Conservation (phyloP, 306 rosid genomes). For the Sicyos edulis region DNA sequence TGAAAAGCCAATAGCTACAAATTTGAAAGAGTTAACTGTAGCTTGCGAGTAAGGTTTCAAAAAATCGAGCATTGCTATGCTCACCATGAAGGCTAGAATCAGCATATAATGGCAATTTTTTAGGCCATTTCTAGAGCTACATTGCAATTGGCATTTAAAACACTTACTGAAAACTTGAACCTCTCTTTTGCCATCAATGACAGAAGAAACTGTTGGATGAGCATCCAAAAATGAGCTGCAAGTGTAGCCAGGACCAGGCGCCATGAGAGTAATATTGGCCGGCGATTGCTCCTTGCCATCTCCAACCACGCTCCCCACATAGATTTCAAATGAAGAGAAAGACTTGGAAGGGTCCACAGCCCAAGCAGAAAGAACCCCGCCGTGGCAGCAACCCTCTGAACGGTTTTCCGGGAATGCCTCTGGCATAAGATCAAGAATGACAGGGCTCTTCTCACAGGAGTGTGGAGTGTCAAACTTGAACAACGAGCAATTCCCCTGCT, state of each 20-base stretch:
- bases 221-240: constrained; percentile 49
- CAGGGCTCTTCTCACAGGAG: constrained; percentile 54
- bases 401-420: constrained; percentile 36
- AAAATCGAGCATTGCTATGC: not conserved
- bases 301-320: constrained; percentile 37
- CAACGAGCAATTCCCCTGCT: constrained; percentile 53
- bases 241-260: constrained; percentile 79
- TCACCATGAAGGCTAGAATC: not conserved
- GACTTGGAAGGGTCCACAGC: constrained; percentile 42
- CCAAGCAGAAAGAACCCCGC: constrained; percentile 58
- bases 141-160: not conserved
- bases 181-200: constrained; percentile 52
- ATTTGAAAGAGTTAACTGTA: not conserved
- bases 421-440: constrained; percentile 42
- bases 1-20: not conserved
- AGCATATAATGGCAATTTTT: not conserved
- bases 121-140: not conserved
- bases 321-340: constrained; percentile 60
- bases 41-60: not conserved
- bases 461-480: constrained; percentile 46
- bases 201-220: constrained; percentile 46
- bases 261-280: constrained; percentile 47
- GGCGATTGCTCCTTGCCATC: constrained; percentile 37
- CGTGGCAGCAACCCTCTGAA: constrained; percentile 56
- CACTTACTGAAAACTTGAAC: constrained; percentile 62